These are phyloP conservation scores for Magnaporthiopsis incrustans DNA, from an alignment of 2,329 filamentous ascomycete genomes.

Conservation along the genomic window DNA sequence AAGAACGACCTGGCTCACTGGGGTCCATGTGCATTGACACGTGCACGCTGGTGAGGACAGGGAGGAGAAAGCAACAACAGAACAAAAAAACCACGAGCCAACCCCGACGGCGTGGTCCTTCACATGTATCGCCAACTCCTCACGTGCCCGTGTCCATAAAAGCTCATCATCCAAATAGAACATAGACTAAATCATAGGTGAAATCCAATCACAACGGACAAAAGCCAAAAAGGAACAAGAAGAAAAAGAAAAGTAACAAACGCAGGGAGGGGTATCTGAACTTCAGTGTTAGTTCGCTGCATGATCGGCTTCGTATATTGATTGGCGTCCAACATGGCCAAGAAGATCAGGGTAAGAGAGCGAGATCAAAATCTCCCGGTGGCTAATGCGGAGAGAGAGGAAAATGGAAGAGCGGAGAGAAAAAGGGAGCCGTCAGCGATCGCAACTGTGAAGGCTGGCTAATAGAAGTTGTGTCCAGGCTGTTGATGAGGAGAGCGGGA, in stretches of 20 bases:
- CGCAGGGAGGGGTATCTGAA: constrained; percentile 8
- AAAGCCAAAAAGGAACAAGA: neutral
- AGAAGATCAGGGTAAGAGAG: neutral
- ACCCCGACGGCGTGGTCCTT: neutral
- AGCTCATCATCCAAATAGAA: neutral
- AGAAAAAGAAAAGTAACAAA: constrained; percentile 11
- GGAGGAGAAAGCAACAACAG: neutral
- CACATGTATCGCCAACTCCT: neutral
- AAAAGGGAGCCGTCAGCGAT: neutral
- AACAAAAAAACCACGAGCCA: neutral
- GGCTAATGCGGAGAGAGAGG: neutral
- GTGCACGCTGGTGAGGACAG: too few species aligned
- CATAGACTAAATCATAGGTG: neutral
- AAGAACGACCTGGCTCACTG: neutral
- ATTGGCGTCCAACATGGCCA: neutral
- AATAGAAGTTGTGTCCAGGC: constrained; percentile 16
- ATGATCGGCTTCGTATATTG: neutral
- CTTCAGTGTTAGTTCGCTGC: neutral
- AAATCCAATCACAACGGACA: neutral
- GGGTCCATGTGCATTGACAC: too few species aligned
- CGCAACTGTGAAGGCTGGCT: neutral
- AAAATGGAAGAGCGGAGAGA: constrained; percentile 3
- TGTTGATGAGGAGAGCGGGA: constrained; percentile 31
- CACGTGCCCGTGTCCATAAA: neutral
- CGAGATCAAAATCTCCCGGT: neutral